These are phyloP conservation scores for Rubroboletus satanas DNA, from an alignment of 768 basidiomycete genomes.

Conservation along the genomic window DNA sequence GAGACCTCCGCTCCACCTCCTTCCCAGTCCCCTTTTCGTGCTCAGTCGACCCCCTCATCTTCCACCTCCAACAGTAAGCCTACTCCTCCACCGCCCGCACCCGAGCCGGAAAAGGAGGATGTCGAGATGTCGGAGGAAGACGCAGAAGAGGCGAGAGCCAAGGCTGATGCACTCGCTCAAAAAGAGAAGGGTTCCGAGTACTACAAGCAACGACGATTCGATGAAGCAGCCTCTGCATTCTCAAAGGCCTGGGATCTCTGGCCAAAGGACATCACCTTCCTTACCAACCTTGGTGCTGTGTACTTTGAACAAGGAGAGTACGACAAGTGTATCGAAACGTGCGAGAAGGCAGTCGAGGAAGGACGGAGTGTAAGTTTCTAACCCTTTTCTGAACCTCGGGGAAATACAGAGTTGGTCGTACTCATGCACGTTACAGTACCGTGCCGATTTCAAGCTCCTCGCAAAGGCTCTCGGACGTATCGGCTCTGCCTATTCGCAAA, in stretches of 20 bases:
- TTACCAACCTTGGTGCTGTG: constrained; percentile 87
- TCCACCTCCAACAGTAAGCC: constrained; percentile 41
- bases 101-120: constrained; percentile 49
- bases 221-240: constrained; percentile 71
- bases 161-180: constrained; percentile 72
- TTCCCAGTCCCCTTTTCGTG: constrained; percentile 27
- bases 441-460: constrained; percentile 91
- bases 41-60: constrained; percentile 36
- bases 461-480: constrained; percentile 93
- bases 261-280: constrained; percentile 90
- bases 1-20: constrained; percentile 21
- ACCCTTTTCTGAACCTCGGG: neutral
- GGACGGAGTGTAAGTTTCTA: constrained; percentile 62
- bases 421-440: constrained; percentile 44
- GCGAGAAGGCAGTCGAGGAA: constrained; percentile 95
- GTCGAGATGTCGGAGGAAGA: constrained; percentile 65
- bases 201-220: constrained; percentile 86
- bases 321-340: constrained; percentile 85
- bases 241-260: constrained; percentile 87
- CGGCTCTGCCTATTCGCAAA: constrained; percentile 80
- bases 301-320: constrained; percentile 94
- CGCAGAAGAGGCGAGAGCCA: constrained; percentile 65
- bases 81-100: constrained; percentile 36
- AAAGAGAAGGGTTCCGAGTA: constrained; percentile 76
- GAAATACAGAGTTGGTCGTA: neutral